Percentiles rank a stretch among this genome's conserved stretches.
Conservation (phyloP, 1,284 basidiomycete genomes). For the Ustilago xerochloae region DNA sequence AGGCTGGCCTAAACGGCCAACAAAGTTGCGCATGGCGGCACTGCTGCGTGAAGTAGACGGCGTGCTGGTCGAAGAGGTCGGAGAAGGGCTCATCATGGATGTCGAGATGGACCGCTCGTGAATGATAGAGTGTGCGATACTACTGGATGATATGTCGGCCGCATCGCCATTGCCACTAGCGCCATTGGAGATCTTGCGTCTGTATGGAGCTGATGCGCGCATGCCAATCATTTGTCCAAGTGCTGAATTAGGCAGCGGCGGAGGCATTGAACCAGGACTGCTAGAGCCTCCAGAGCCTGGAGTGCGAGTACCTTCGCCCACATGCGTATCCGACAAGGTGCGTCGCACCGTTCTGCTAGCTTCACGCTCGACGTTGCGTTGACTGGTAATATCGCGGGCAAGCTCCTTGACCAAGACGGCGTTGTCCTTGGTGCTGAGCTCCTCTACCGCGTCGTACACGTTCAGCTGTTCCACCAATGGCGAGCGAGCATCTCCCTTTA, state of each 20-base stretch:
- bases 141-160: slow-evolving; percentile 16
- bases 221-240: slow-evolving; percentile 30
- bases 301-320: slow-evolving; percentile 27
- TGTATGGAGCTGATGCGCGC: slow-evolving; percentile 39
- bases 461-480: slow-evolving; percentile 52
- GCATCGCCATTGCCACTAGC: slow-evolving; percentile 21
- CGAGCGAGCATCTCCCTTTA: slow-evolving; percentile 73
- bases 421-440: slow-evolving; percentile 49
- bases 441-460: slow-evolving; percentile 55
- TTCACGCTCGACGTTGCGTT: slow-evolving; percentile 27
- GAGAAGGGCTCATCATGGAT: slow-evolving; percentile 12
- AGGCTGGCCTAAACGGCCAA: slow-evolving; percentile 34
- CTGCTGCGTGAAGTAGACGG: slow-evolving; percentile 20
- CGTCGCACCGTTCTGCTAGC: slow-evolving; percentile 30
- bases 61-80: slow-evolving; percentile 11
- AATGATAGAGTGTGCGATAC: slow-evolving; percentile 31
- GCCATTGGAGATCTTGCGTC: slow-evolving; percentile 45
- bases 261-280: slow-evolving; percentile 21
- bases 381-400: slow-evolving; percentile 56
- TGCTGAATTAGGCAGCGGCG: slow-evolving; percentile 15
- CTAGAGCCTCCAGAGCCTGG: slow-evolving; percentile 2
- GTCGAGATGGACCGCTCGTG: slow-evolving; percentile 38
- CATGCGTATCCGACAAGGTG: slow-evolving; percentile 46
- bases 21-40: slow-evolving; percentile 38
- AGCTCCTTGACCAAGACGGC: slow-evolving; percentile 73